Base-by-base conservation (phyloP, 2,329 filamentous ascomycete genomes). In the Aureobasidium sp. region DNA sequence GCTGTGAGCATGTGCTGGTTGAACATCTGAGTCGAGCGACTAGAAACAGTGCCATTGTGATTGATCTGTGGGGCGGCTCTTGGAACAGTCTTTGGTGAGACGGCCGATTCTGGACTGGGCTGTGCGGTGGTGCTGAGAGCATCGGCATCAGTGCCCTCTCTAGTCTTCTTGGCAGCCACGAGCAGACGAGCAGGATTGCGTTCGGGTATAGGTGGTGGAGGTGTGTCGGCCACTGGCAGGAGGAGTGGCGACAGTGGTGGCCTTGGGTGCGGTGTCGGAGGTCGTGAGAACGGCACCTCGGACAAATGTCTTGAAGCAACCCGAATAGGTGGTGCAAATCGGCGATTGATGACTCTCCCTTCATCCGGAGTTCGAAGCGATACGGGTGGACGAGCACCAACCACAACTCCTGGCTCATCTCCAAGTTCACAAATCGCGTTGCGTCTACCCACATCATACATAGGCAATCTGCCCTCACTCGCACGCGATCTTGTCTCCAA, bases 1-100 rank as follows among this genome's bases (percentile, higher is more conserved):
- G 42, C 42, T 15, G 55, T 49, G 23, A 47, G 42, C 55, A 58
- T 47, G 27, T 58, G 43, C 43, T 49, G 55, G 10, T 47, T 49
- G 25, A 58, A 58, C 40, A 57, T 37, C 27, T 57, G 53, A 11
- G 53, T 42, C 10, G 55, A 47, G 23, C 31, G 55, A 35, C 42
- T 42, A 38, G 55, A 58, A 40, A 46, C 53, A 9, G 40, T 46
- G 11, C n/a, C 33, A 21, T 37, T 19, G 31, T 31, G 19, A 19
- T 35, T 15, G 19, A 1, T 11, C 5, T 31, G 37, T 23, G 10
- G 38, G 4, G 8, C 11, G 21, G 13, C 11, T 4, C 11, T 43
- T 17, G 27, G 10, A 10, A 33, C 23, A 17, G 51, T 55, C 13
- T 11, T 8, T 23, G 53, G 53, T 5, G 53, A 46, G 29, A 57